Base-by-base conservation (phyloP, 164 flowering plant species). In the Brasenia schreberi region DNA sequence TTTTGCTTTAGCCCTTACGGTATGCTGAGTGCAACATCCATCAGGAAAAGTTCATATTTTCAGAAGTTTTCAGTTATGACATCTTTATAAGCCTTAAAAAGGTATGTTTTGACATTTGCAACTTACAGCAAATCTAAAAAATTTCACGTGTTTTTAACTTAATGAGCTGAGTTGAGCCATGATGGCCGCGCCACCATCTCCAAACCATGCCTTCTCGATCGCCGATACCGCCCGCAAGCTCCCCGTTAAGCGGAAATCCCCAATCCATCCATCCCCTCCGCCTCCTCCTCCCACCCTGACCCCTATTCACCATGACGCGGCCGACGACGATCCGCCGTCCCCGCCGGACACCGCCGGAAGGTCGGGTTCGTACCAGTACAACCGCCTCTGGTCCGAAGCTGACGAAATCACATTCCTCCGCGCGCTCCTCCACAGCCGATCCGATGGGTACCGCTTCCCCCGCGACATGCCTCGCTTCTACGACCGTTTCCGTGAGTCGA, bases 371-470 rank as follows among this genome's bases (percentile, higher is more conserved):
- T 45, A 45, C 53, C 7, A 12, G 53, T 45, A 45, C 53, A 45
- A 45, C 53, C 85, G 92, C 3, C 82, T 87, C 23, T 87, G 92
- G 92, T 70, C 87, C 7, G 87, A 84, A 69, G 59, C 77, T 18
- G 89, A 87, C 78, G 89, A 87, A 77, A 73, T 84, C 65, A 77
- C 80, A 4, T 82, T 84, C 75, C 81, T 87, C 2, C 89, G 76
- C 65, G 80, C 84, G 68, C 87, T 87, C 19, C 76, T 84, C 65
- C 82, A 81, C 58, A 74, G 76, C 63, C 19, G 75, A 14, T 43
- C 77, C n/a, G 61, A 78, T 0, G 78, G 76, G 49, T 66, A 84
- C 60, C 27, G 68, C 66, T 84, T 84, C 59, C 89, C 89, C 6
- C 70, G 83, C 18, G 91, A 86, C 67, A 80, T 86, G n/a, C 74